Percentiles rank a stretch among this genome's conserved stretches.
Evolutionary conservation across 1,284 basidiomycete genomes (phyloP).

Genomic region (Apiotrichum brassicae): DNA sequence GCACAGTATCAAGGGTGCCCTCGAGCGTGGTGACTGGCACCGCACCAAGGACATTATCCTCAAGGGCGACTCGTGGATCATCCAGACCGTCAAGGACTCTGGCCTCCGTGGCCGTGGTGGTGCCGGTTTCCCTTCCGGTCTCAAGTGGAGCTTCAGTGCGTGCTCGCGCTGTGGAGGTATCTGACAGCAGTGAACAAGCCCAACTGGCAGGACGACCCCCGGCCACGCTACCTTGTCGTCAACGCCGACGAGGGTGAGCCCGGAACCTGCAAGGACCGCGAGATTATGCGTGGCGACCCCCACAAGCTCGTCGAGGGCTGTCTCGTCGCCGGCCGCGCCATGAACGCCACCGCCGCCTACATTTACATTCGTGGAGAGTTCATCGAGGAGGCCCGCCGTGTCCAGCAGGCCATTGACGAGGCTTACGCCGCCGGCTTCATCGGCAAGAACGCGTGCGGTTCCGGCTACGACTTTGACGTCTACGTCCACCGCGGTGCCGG

Average conservation of each 20-base stretch:
- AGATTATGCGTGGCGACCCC: slow-evolving; percentile 95
- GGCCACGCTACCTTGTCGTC: slow-evolving; percentile 91
- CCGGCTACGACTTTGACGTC: slow-evolving; percentile 91
- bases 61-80: slow-evolving; percentile 74
- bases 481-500: slow-evolving; percentile 96
- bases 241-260: slow-evolving; percentile 99
- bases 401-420: slow-evolving; percentile 91
- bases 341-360: slow-evolving; percentile 93
- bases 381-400: slow-evolving; percentile 85
- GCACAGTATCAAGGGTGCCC: slow-evolving; percentile 66
- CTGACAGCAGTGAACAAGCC: slow-evolving; percentile 68
- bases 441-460: slow-evolving; percentile 86
- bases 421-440: slow-evolving; percentile 89
- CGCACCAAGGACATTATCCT: slow-evolving; percentile 89
- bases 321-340: slow-evolving; percentile 90
- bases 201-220: slow-evolving; percentile 88
- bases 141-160: slow-evolving; percentile 90
- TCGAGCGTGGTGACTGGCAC: slow-evolving; percentile 95
- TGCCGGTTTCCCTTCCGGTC: slow-evolving; percentile 91
- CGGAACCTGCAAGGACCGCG: slow-evolving; percentile 97
- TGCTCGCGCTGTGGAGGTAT: slow-evolving; percentile 46
- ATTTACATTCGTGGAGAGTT: slow-evolving; percentile 99
- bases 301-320: slow-evolving; percentile 98
- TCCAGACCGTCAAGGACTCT: slow-evolving; percentile 91
- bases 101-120: slow-evolving; percentile 94